Conservation (phyloP, 257 asterid species). For the Fraxinus cuspidata region DNA sequence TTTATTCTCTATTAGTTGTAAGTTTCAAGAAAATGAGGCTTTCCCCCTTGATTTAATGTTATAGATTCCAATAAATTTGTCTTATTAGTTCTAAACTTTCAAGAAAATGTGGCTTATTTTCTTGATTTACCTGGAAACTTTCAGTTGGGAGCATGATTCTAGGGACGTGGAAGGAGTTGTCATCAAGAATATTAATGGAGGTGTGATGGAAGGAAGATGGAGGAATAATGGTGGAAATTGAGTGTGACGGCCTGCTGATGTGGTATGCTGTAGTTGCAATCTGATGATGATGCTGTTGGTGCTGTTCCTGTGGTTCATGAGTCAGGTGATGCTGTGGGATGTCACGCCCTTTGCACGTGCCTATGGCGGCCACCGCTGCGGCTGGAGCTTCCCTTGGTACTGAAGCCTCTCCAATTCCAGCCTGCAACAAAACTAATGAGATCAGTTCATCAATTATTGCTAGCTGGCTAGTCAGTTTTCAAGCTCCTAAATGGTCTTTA, state of each 20-base stretch:
- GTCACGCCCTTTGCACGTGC: constrained; percentile 44
- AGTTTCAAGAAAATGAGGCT: neutral
- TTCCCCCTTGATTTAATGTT: neutral
- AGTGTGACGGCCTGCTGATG: constrained; percentile 73
- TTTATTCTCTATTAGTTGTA: neutral
- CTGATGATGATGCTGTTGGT: constrained; percentile 25
- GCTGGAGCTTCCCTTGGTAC: constrained; percentile 50
- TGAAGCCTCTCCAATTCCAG: constrained; percentile 64
- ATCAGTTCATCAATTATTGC: neutral
- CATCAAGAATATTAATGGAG: constrained; percentile 62
- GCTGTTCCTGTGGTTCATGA: constrained; percentile 37
- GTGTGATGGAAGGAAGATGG: constrained; percentile 69
- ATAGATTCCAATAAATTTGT: neutral
- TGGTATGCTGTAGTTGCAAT: constrained; percentile 63
- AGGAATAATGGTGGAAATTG: constrained; percentile 78
- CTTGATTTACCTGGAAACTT: constrained; percentile 61
- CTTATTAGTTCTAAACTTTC: neutral
- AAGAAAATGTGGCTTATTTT: neutral
- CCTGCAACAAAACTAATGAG: constrained; percentile 32
- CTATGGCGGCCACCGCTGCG: constrained; percentile 16
- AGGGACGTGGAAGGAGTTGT: constrained; percentile 65
- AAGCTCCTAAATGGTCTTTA: neutral
- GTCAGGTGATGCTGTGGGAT: neutral
- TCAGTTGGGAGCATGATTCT: constrained; percentile 65
- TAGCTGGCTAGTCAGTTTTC: constrained; percentile 2